Base-by-base conservation (phyloP, 2,329 filamentous ascomycete genomes). In the Coleophoma cylindrospora region DNA sequence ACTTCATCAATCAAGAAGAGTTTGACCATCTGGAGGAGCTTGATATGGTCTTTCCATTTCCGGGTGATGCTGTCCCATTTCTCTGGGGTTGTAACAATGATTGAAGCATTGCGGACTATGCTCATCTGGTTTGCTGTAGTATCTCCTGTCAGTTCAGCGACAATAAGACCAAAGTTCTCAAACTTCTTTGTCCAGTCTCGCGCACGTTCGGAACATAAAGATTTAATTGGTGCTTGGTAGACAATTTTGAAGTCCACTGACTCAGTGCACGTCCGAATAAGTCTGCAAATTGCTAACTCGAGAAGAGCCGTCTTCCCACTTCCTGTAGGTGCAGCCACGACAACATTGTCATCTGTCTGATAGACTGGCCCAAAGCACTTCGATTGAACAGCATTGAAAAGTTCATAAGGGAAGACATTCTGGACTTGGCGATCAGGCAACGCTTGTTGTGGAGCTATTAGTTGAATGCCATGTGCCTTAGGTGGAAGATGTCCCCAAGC, bases 41-140 rank as follows among this genome's bases (percentile, higher is more conserved):
- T 86, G 47, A 78, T 77, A 60, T 95, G 86, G 58, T 95, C 89
- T 58, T 84, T 83, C 90, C 90, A 95, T 62, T 89, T 91, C 15
- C 89, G 77, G 0, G 90, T 95, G 65, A 94, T 84, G 52, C 88
- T 92, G 63, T 95, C 89, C 89, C 89, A 95, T 62, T 95, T 95
- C 67, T 95, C 89, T 0, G 90, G 89, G 0, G 89, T 95, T 0
- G 90, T 94, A 54, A 95, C 78, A 57, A 95, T 92, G 55, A 95
- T 88, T 43, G 84, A 84, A 3, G 89, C 89, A 57, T 75, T 81
- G 53, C 89, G 84, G 6, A 92, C 85, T 48, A 77, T 80, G 19
- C 75, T 74, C 52, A 91, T 74, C 57, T 91, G 83, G 5, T 71
- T 68, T 47, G 78, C 73, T 36, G 87, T 84, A 0, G 87, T 91